Percentiles rank a stretch among this genome's conserved stretches.
phyloP scores from a whole-genome alignment of 2,329 filamentous ascomycete genomes.

The Apiospora phragmitis region DNA sequence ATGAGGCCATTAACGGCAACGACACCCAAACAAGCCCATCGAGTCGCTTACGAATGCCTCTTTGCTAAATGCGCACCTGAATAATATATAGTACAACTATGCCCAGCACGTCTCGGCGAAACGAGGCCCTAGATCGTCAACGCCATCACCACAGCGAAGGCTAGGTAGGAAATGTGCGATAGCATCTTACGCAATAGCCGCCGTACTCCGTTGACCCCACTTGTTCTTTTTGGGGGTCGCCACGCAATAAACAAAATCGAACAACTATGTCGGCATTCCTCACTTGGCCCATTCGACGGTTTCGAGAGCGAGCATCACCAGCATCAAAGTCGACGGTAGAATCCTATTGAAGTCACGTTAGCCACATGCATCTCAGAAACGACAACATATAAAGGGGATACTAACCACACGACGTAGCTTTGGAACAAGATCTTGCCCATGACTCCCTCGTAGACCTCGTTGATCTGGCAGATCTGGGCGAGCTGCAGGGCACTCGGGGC shows the following conservation, averaged over 20 bases:
- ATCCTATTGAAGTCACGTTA: conserved; percentile 63
- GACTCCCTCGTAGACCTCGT: conserved; percentile 90
- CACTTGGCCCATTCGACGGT: conserved; percentile 81
- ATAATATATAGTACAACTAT: neutral
- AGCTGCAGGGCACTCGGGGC: conserved; percentile 92
- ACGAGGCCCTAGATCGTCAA: neutral
- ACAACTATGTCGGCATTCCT: neutral
- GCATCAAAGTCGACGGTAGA: conserved; percentile 83
- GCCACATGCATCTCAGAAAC: conserved; percentile 20
- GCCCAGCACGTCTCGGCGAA: neutral
- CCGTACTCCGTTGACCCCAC: neutral
- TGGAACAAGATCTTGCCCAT: conserved; percentile 95
- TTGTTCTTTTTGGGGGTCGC: neutral
- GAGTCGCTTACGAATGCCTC: neutral
- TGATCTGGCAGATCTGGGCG: conserved; percentile 98
- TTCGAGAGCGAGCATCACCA: conserved; percentile 90
- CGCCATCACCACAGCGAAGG: neutral
- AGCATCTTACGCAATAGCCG: neutral
- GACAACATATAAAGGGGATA: conserved; percentile 20
- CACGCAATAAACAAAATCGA: neutral
- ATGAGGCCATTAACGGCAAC: neutral
- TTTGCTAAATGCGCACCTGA: neutral
- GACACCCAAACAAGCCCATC: neutral
- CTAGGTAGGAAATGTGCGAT: neutral
- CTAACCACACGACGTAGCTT: conserved; percentile 92